Evolutionary conservation across 1,284 basidiomycete genomes (phyloP).

Genomic region (Prillingera fragicola): DNA sequence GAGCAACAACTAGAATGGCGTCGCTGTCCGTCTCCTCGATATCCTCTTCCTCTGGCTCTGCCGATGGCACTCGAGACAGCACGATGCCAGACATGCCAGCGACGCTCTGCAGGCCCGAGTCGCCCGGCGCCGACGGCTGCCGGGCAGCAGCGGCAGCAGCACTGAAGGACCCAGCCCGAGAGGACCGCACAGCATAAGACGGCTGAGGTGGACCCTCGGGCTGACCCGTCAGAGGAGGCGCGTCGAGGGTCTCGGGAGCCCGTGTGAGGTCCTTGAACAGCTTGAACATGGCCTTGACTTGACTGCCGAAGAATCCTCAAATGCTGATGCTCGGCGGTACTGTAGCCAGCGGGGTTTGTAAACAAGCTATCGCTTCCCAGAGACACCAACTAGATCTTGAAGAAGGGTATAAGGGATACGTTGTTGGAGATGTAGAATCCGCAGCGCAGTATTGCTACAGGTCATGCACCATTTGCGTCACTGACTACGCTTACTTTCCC

Average conservation of each 20-base stretch:
- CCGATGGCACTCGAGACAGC: neutral
- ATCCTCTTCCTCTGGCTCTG: conserved; percentile 17
- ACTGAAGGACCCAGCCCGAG: neutral
- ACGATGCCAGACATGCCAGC: neutral
- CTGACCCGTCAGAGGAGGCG: conserved; percentile 8
- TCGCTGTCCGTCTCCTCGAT: conserved; percentile 30
- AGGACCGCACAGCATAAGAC: too few species aligned
- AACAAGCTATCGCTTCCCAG: too few species aligned
- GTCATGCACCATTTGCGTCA: too few species aligned
- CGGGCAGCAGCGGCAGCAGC: neutral
- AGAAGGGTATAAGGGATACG: too few species aligned
- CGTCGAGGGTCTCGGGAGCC: conserved; percentile 32
- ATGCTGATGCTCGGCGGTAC: too few species aligned
- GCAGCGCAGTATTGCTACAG: too few species aligned
- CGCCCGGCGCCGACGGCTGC: neutral
- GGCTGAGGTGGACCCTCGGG: conserved; percentile 1
- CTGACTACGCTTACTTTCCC: too few species aligned
- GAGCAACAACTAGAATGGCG: conserved; percentile 26
- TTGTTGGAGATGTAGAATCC: too few species aligned
- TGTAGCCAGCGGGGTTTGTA: neutral
- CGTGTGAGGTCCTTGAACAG: conserved; percentile 44
- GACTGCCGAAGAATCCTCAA: too few species aligned
- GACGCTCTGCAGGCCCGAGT: neutral
- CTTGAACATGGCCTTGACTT: conserved; percentile 41
- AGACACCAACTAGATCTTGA: too few species aligned